Base-by-base conservation (phyloP, 352 stramenopile species). In the Phytophthora hybrid region DNA sequence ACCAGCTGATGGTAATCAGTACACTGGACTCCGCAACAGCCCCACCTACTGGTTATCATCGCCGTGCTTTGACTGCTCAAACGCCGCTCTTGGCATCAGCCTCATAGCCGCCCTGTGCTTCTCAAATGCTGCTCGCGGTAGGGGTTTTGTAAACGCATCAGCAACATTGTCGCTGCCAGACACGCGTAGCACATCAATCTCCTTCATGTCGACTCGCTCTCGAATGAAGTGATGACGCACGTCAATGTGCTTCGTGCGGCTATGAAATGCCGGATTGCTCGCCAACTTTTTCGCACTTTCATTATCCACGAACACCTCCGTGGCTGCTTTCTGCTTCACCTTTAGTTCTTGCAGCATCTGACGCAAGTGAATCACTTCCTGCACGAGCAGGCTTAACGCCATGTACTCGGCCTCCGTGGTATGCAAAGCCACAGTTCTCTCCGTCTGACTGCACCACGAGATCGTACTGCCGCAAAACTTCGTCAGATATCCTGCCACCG, bases 171-270 rank as follows among this genome's bases (percentile, higher is more conserved):
- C 71, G 23, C 44, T 31, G 19, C 55, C 55, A 47, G 59, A 37
- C 8, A 77, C 51, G 21, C 63, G 63, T 26, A 66, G 16, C 5
- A 74, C 61, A 21, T 63, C 53, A 61, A 74, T 69, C 47, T 78
- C 46, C 1, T 69, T 68, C 18, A 59, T 46, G 8, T 67, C 49
- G 9, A 70, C 32, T 18, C 61, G 60, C 52, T 71, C 66, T 41
- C 61, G 66, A 62, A 68, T 74, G 71, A 47, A 52, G 16, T 49
- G 41, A 21, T 49, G 41, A 18, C 41, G 14, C 21, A 73, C 58
- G 23, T 73, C 71, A 64, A 77, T 78, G 51, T 74, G 71, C 39
- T 78, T 71, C 3, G 65, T 62, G 29, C 58, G 52, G 5, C n/a
- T 32, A n/a, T 74, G 66, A 41, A 74, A 74, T 21, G 65, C 54